phyloP scores from a whole-genome alignment of 768 basidiomycete genomes.

The Collybia sp. region DNA sequence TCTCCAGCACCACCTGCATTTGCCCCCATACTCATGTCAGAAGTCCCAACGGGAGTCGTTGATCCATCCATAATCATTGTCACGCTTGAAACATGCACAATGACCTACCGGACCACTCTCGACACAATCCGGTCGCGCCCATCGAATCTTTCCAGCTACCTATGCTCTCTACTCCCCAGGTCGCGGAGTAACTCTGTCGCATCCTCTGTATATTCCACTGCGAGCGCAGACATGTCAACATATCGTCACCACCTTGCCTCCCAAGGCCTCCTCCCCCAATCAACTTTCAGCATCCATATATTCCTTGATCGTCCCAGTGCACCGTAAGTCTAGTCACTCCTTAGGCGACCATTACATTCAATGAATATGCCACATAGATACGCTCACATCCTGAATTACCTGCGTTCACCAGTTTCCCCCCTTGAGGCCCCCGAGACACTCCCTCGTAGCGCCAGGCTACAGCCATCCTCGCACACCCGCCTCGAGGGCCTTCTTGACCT shows the following conservation, averaged over 20 bases:
- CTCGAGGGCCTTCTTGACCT: constrained; percentile 70
- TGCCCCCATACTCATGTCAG: constrained; percentile 60
- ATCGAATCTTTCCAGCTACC: constrained; percentile 58
- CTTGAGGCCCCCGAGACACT: constrained; percentile 46
- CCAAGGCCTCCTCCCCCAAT: constrained; percentile 45
- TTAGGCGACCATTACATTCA: constrained; percentile 1
- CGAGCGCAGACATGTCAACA: constrained; percentile 46
- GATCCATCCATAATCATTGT: constrained; percentile 64
- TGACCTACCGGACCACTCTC: constrained; percentile 60
- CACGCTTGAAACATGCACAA: constrained; percentile 69
- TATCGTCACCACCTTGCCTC: constrained; percentile 63
- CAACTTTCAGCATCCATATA: constrained; percentile 51
- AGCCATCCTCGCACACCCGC: constrained; percentile 36
- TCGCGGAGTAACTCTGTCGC: constrained; percentile 35
- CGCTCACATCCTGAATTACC: constrained; percentile 63
- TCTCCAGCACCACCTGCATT: constrained; percentile 54
- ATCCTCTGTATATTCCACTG: constrained; percentile 52
- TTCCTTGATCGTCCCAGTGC: constrained; percentile 80
- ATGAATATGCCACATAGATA: constrained; percentile 41
- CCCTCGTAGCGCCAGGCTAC: constrained; percentile 55
- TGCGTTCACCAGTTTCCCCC: constrained; percentile 50
- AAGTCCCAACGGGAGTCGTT: constrained; percentile 38
- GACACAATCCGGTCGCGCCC: constrained; percentile 64
- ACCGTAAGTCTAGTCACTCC: constrained; percentile 50
- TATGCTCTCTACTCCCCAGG: constrained; percentile 38